A percentile compares a stretch with the other conserved stretches of the same genome.
Conservation (phyloP, 805 yeast genomes). For the Tetrapisispora nanseiensis region DNA sequence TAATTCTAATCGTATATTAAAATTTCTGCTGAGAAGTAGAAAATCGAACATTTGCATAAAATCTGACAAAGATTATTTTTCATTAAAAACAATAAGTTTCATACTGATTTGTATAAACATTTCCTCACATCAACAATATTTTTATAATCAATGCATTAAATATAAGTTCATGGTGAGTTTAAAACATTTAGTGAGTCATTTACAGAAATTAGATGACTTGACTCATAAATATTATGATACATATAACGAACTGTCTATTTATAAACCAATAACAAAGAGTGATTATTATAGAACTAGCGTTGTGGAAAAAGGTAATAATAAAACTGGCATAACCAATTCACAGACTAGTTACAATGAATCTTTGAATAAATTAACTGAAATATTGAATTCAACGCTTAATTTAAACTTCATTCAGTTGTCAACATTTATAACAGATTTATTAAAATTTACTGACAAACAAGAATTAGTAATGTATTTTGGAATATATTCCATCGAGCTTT, state of each 20-base stretch:
- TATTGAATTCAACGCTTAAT: constrained; percentile 29
- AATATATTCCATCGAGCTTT: constrained; percentile 32
- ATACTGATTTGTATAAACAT: constrained; percentile 13
- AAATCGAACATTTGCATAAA: too few relatives aligned
- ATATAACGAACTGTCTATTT: constrained; percentile 26
- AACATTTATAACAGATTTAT: constrained; percentile 19
- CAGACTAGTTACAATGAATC: constrained; percentile 3
- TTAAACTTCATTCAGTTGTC: constrained; percentile 18
- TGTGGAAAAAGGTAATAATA: not conserved
- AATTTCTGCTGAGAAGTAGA: not conserved
- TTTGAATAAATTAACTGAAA: constrained; percentile 16
- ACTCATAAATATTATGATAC: constrained; percentile 20
- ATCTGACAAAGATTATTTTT: too few relatives aligned
- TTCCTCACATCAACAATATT: constrained; percentile 18
- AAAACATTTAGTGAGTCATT: constrained; percentile 7
- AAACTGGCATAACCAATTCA: constrained; percentile 1
- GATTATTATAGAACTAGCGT: not conserved
- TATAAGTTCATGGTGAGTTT: constrained; percentile 12
- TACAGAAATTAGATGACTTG: constrained; percentile 19
- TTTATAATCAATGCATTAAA: constrained; percentile 13
- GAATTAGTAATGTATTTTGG: constrained; percentile 36
- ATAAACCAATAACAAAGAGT: constrained; percentile 5
- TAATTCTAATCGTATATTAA: not conserved
- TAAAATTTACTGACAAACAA: constrained; percentile 21
- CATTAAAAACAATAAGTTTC: constrained; percentile 5